A percentile compares a stretch with the other conserved stretches of the same genome.
These are phyloP conservation scores for Starmerella bombi DNA, from an alignment of 805 yeast genomes.

Conservation along the genomic window DNA sequence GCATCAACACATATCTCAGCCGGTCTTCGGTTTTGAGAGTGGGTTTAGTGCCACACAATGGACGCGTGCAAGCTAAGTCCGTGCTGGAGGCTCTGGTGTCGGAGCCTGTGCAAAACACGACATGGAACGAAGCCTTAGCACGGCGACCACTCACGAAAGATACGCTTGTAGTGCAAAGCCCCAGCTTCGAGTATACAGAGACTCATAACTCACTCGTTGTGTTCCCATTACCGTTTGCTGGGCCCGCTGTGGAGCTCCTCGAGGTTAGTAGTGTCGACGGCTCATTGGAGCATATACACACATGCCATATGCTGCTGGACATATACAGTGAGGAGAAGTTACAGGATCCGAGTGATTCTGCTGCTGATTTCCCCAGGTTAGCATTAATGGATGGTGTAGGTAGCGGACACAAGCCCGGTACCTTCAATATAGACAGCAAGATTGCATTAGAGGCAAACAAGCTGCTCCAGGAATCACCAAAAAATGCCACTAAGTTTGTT, in stretches of 20 bases:
- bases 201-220: slow-evolving; percentile 27
- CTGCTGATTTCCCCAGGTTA: neutral
- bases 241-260: slow-evolving; percentile 22
- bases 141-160: slow-evolving; percentile 26
- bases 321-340: slow-evolving; percentile 1
- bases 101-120: slow-evolving; percentile 27
- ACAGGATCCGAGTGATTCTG: neutral
- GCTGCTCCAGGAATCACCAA: slow-evolving; percentile 22
- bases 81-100: slow-evolving; percentile 25
- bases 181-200: slow-evolving; percentile 23
- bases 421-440: slow-evolving; percentile 13
- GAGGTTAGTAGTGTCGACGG: slow-evolving; percentile 24
- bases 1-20: slow-evolving; percentile 19
- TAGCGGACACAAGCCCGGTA: neutral
- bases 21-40: slow-evolving; percentile 20
- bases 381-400: neutral
- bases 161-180: slow-evolving; percentile 22
- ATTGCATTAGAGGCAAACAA: slow-evolving; percentile 21
- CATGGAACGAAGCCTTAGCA: slow-evolving; percentile 24
- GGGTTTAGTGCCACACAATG: slow-evolving; percentile 23
- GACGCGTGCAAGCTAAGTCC: slow-evolving; percentile 19
- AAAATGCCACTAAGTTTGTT: slow-evolving; percentile 21
- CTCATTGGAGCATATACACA: slow-evolving; percentile 23
- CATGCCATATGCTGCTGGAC: slow-evolving; percentile 23
- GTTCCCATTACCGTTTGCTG: slow-evolving; percentile 21